Evolutionary conservation across 495 filamentous ascomycete genomes (phyloP), one percentile per base, ranked within the genome.

Genomic region (Paragyromitra xinjiangensis): DNA sequence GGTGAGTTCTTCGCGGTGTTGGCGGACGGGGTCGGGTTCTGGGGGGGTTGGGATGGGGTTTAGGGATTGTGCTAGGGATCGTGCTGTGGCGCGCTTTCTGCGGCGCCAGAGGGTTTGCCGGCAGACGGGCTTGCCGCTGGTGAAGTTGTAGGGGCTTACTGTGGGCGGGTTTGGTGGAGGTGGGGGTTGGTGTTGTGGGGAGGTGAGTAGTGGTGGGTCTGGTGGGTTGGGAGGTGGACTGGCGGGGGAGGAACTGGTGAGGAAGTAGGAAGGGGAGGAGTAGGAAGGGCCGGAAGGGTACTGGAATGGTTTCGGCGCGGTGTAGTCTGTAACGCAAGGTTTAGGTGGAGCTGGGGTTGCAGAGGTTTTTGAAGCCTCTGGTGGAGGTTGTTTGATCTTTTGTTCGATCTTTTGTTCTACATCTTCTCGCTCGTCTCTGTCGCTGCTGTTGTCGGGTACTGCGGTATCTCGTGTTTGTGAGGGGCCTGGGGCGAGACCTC

Each of bases 381-480:
- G 55, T 14, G 55, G 34, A 12, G 12, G 26, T 55, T 44, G 45
- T 14, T 48, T 24, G 39, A 53, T 22, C 34, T 42, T 22, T 12
- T 0, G 42, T 45, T 55, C 69, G 39, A 53, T 22, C 34, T 42
- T 22, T 12, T 0, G 42, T 45, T 55, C 69, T 24, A 29, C 24
- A 53, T 42, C 29, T 2, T 19, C 29, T 16, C 26, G 8, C 6
- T 44, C 50, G 3, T 40, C 34, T 4, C 40, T 34, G 12, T 67
- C 26, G 8, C 97, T 94, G 83, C 86, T 89, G 84, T 94, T 91
- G 83, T 92, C 92, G 59, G 93, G 29, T 97, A 71, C 84, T 86
- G 48, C 22, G 3, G 24, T 51, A 12, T 73, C 61, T 67, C 62
- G 26, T 11, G 45, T n/a, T 14, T 65, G 69, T 7, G 44, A 53